These are phyloP conservation scores for Fraxinus baroniana DNA, from an alignment of 305 asterid genomes.

Conservation along the genomic window DNA sequence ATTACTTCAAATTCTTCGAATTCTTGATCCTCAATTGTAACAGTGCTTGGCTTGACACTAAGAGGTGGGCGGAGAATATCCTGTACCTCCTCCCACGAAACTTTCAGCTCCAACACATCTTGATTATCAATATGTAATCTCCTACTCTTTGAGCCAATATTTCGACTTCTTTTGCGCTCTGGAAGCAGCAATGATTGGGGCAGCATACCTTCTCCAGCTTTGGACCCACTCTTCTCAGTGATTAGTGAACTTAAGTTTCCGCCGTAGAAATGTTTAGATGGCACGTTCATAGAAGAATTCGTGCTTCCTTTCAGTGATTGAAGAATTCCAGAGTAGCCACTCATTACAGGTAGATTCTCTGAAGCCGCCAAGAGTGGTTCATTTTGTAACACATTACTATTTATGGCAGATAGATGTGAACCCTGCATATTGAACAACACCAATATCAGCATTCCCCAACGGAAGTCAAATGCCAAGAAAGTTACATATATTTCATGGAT, in stretches of 20 bases:
- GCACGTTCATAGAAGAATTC: slow-evolving; percentile 42
- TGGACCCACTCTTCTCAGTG: slow-evolving; percentile 39
- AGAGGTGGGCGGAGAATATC: slow-evolving; percentile 84
- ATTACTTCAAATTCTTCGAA: slow-evolving; percentile 92
- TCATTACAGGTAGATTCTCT: slow-evolving; percentile 58
- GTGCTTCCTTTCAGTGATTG: slow-evolving; percentile 67
- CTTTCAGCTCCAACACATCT: slow-evolving; percentile 79
- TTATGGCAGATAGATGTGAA: slow-evolving; percentile 44
- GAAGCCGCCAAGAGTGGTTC: slow-evolving; percentile 57
- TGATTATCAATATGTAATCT: slow-evolving; percentile 69
- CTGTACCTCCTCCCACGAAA: slow-evolving; percentile 93
- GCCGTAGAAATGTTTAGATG: slow-evolving; percentile 44
- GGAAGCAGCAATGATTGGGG: slow-evolving; percentile 42
- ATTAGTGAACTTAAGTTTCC: slow-evolving; percentile 45
- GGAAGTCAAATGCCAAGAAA: slow-evolving; percentile 7
- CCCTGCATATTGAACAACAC: slow-evolving; percentile 49
- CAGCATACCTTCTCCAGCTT: slow-evolving; percentile 43
- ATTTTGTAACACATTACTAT: slow-evolving; percentile 48
- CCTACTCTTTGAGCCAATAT: slow-evolving; percentile 84
- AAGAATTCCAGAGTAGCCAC: slow-evolving; percentile 65
- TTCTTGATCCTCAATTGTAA: slow-evolving; percentile 70
- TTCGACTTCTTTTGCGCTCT: slow-evolving; percentile 74
- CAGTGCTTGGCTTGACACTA: slow-evolving; percentile 59
- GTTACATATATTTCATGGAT: neutral
- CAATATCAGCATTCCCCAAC: slow-evolving; percentile 3